phyloP scores from a whole-genome alignment of 163 green algal species.

The Volvox carteri region DNA sequence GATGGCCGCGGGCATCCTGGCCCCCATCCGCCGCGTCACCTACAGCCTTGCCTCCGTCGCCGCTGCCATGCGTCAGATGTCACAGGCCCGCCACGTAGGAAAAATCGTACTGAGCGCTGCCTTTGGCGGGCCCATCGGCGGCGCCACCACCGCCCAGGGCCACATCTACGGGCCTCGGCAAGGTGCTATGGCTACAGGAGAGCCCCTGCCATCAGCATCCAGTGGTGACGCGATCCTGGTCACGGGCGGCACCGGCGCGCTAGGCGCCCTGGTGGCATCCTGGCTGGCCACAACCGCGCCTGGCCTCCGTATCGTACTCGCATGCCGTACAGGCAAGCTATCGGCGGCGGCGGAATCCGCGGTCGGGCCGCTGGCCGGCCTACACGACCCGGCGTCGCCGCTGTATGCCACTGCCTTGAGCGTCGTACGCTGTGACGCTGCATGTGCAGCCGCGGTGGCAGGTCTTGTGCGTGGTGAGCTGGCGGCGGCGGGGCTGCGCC shows the following conservation, averaged over 20 bases:
- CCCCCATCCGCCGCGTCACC: conserved; percentile 48
- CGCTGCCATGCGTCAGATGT: conserved; percentile 80
- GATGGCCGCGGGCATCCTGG: conserved; percentile 41
- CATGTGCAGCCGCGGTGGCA: neutral
- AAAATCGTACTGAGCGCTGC: conserved; percentile 72
- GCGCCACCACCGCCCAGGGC: too few species aligned
- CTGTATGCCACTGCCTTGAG: conserved; percentile 32
- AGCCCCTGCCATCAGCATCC: conserved; percentile 20
- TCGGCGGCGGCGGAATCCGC: neutral
- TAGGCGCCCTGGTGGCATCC: conserved; percentile 71
- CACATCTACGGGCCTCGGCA: too few species aligned
- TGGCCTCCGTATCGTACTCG: conserved; percentile 31
- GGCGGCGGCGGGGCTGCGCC: conserved; percentile 5
- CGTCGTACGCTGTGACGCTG: conserved; percentile 26
- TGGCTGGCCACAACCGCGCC: conserved; percentile 62
- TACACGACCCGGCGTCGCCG: conserved; percentile 16
- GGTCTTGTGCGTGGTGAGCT: neutral
- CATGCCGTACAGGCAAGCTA: conserved; percentile 38
- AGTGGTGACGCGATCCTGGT: conserved; percentile 63
- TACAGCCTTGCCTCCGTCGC: conserved; percentile 60
- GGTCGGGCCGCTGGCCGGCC: neutral
- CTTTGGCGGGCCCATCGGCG: too few species aligned
- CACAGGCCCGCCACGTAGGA: conserved; percentile 82
- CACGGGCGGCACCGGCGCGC: conserved; percentile 77
- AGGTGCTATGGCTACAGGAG: too few species aligned